Base-by-base conservation (phyloP, 495 filamentous ascomycete species). In the Platismatia glauca region DNA sequence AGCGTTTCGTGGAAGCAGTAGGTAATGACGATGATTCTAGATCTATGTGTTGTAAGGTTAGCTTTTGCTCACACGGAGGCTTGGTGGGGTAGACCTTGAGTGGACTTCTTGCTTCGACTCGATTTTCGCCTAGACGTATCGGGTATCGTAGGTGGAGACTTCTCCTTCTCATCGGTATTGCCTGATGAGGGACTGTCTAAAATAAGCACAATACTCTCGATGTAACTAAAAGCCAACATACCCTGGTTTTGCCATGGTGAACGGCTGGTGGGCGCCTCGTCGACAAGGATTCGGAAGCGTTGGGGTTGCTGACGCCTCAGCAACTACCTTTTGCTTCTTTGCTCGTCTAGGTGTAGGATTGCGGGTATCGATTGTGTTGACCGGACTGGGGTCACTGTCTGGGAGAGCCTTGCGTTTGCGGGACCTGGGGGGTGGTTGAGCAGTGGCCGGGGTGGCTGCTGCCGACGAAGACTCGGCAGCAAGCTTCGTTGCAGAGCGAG, bases 161-260 rank as follows among this genome's bases (percentile, higher is more conserved):
- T 76, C 12, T 75, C 70, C 15, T 71, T 69, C 58, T 79, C 78
- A 68, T 75, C 78, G 70, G 56, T 71, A 59, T 68, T 61, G 53
- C 35, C n/a, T 18, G 35, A 58, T 31, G 66, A 68, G 59, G 66
- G 55, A 35, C 63, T 68, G 31, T 33, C 7, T 59, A 12, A 8
- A 13, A 29, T 56, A 7, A 62, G 43, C 37, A 20, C 5, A 16
- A 16, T 46, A 7, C 13, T 16, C 34, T 7, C 15, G 13, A 57
- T 22, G 52, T 38, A 27, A 18, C 18, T n/a, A 16, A 31, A 52
- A 2, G n/a, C 55, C 34, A 38, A 78, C 82, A 60, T 77, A 94
- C 90, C 84, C 86, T 72, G 88, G 83, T 78, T 86, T 89, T 76
- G 91, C 91, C 91, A 93, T 94, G 70, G 79, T 81, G 75, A 80